Conservation (phyloP, 805 yeast species). For the Wickerhamomyces strasburgensis region DNA sequence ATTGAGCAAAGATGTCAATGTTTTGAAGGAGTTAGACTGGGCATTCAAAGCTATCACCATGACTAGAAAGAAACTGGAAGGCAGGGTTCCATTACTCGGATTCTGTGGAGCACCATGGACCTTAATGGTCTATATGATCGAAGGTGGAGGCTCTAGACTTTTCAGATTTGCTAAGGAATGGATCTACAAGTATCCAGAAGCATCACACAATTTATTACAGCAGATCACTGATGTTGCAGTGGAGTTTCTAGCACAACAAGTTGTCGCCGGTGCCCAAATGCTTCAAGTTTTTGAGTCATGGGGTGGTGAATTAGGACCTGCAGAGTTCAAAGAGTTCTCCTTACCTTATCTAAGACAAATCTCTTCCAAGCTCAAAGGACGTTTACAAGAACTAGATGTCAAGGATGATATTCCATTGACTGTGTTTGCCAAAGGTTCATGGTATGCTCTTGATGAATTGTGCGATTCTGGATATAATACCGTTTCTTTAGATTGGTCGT, state of each 20-base stretch:
- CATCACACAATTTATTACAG: conserved; percentile 65
- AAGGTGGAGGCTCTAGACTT: conserved; percentile 93
- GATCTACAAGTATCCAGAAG: conserved; percentile 77
- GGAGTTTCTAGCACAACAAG: conserved; percentile 91
- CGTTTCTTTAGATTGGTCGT: conserved; percentile 92
- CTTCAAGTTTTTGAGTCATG: conserved; percentile 95
- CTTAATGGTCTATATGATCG: conserved; percentile 91
- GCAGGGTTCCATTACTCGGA: conserved; percentile 91
- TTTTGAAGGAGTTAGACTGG: conserved; percentile 80
- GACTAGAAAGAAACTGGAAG: conserved; percentile 80
- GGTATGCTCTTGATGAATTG: conserved; percentile 89
- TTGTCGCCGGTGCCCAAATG: conserved; percentile 97
- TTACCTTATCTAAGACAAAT: conserved; percentile 84
- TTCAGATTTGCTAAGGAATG: conserved; percentile 90
- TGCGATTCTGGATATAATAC: conserved; percentile 78
- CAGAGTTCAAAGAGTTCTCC: conserved; percentile 82
- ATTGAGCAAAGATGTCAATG: conserved; percentile 61
- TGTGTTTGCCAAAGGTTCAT: conserved; percentile 92
- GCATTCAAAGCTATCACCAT: conserved; percentile 89
- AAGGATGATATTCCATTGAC: conserved; percentile 76
- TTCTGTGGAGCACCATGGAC: conserved; percentile 99
- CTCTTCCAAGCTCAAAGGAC: conserved; percentile 56
- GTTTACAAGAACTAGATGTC: conserved; percentile 68
- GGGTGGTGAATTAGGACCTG: conserved; percentile 95
- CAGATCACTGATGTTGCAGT: conserved; percentile 82